phyloP scores from a whole-genome alignment of 306 rosid species.

The Fragaria vesca region DNA sequence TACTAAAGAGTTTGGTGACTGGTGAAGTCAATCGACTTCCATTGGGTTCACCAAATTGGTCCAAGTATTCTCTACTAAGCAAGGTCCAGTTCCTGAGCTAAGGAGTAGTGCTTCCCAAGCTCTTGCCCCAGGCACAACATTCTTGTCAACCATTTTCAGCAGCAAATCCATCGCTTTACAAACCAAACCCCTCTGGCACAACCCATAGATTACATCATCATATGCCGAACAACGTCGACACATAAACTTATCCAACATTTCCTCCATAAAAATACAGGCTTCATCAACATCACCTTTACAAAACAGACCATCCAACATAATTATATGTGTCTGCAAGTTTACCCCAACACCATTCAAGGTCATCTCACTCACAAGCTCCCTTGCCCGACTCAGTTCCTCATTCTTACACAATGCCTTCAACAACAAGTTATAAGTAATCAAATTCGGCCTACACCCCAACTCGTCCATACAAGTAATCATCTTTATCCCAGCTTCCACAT shows the following conservation, averaged over 20 bases:
- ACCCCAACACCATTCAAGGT: slow-evolving; percentile 46
- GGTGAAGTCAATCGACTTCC: slow-evolving; percentile 13
- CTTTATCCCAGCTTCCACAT: slow-evolving; percentile 44
- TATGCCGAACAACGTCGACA: slow-evolving; percentile 46
- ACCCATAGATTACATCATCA: slow-evolving; percentile 47
- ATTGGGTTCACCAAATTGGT: slow-evolving; percentile 34
- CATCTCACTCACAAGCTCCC: slow-evolving; percentile 54
- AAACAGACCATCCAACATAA: slow-evolving; percentile 58
- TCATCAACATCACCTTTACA: slow-evolving; percentile 49
- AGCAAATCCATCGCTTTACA: slow-evolving; percentile 49
- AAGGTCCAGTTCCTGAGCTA: slow-evolving; percentile 30
- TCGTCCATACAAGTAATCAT: slow-evolving; percentile 57
- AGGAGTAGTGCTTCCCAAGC: slow-evolving; percentile 63
- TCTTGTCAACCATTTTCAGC: slow-evolving; percentile 39
- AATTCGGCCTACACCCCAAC: slow-evolving; percentile 65
- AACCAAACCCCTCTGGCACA: slow-evolving; percentile 56
- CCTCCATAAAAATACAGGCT: slow-evolving; percentile 55
- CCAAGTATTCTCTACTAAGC: slow-evolving; percentile 39
- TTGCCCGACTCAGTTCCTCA: slow-evolving; percentile 41
- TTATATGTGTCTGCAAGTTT: slow-evolving; percentile 54
- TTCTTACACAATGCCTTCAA: slow-evolving; percentile 44
- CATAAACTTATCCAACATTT: slow-evolving; percentile 53
- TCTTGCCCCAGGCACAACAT: slow-evolving; percentile 45
- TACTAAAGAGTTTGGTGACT: not conserved
- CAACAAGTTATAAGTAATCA: slow-evolving; percentile 64